phyloP scores from a whole-genome alignment of 2,329 filamentous ascomycete genomes.

The Fusarium sp. region DNA sequence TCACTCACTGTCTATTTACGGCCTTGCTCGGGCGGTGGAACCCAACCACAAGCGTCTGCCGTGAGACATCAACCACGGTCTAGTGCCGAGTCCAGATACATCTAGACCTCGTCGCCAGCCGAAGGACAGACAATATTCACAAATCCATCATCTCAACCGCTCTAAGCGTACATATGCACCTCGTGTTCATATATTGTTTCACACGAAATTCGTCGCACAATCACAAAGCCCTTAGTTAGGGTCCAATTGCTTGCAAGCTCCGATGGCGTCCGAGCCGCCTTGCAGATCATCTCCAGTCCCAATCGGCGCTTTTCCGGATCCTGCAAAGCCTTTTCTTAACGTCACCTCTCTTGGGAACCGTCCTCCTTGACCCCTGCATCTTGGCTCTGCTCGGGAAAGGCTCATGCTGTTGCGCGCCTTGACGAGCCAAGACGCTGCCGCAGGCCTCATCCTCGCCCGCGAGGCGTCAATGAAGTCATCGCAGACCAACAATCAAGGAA shows the following conservation, averaged over 20 bases:
- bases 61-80: conserved; percentile 7
- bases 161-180: conserved; percentile 20
- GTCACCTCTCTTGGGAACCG: conserved; percentile 37
- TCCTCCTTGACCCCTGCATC: conserved; percentile 38
- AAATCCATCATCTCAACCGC: conserved; percentile 18
- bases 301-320: conserved; percentile 48
- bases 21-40: not conserved
- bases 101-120: conserved; percentile 23
- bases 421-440: conserved; percentile 15
- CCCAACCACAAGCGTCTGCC: no score
- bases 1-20: conserved; percentile 21
- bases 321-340: conserved; percentile 31
- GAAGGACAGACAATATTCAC: conserved; percentile 3
- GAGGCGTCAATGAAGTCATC: conserved; percentile 42
- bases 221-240: conserved; percentile 26
- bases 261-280: conserved; percentile 32
- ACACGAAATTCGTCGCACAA: conserved; percentile 20
- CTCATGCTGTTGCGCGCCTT: not conserved
- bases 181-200: conserved; percentile 14
- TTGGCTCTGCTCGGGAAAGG: conserved; percentile 18
- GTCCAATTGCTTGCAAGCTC: conserved; percentile 36
- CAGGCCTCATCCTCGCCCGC: conserved; percentile 8
- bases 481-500: conserved; percentile 16
- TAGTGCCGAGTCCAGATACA: conserved; percentile 23
- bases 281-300: conserved; percentile 50